Percentiles rank a stretch among this genome's conserved stretches.
phyloP scores from a whole-genome alignment of 371 early-diverging fungal genomes.

The Rhizomucor miehei region DNA sequence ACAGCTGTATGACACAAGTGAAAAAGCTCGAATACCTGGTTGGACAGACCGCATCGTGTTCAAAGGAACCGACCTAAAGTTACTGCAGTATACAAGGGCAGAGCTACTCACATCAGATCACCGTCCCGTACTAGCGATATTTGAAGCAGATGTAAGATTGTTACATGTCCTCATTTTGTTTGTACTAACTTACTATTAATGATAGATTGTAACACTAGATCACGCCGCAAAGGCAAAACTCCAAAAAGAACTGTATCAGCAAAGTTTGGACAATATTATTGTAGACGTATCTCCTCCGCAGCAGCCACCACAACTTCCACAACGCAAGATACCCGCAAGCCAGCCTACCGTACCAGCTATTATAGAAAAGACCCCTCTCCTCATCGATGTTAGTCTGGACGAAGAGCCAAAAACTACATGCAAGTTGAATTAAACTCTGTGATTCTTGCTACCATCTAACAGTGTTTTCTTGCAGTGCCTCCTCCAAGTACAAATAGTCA shows the following conservation, averaged over 20 bases:
- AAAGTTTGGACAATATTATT: conserved; percentile 32
- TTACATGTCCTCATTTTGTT: not conserved
- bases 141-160: conserved; percentile 42
- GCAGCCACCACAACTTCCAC: conserved; percentile 19
- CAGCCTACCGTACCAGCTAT: conserved; percentile 4
- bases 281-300: conserved; percentile 15
- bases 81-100: conserved; percentile 56
- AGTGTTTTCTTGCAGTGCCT: conserved; percentile 20
- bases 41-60: conserved; percentile 89
- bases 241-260: conserved; percentile 46
- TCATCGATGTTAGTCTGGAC: not conserved
- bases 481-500: conserved; percentile 35
- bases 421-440: too few species aligned
- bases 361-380: conserved; percentile 7
- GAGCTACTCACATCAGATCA: conserved; percentile 77
- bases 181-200: not conserved
- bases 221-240: conserved; percentile 36
- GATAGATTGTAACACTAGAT: conserved; percentile 38
- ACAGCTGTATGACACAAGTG: conserved; percentile 82
- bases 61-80: conserved; percentile 51
- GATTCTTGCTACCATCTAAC: too few species aligned
- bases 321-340: conserved; percentile 15
- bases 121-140: conserved; percentile 56
- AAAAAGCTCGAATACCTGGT: conserved; percentile 80
- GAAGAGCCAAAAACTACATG: not conserved